phyloP scores from a whole-genome alignment of 2,329 filamentous ascomycete species.

The Colletotrichum destructivum region DNA sequence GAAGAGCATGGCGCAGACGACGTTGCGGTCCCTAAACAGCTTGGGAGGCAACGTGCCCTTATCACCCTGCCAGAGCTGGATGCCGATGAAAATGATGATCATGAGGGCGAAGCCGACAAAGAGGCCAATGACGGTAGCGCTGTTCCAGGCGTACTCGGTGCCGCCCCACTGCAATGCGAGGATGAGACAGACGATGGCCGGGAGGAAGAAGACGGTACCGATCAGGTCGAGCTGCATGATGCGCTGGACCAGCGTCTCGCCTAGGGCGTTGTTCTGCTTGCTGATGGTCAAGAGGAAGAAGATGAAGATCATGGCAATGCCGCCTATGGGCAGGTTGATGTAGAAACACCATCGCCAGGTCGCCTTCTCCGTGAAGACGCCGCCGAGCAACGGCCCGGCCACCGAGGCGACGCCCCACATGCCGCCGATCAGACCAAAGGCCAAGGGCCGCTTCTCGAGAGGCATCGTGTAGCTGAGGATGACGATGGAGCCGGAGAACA shows the following conservation, averaged over 20 bases:
- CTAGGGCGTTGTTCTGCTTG: constrained; percentile 50
- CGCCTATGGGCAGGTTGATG: constrained; percentile 62
- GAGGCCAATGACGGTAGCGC: constrained; percentile 64
- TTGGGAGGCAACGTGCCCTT: constrained; percentile 65
- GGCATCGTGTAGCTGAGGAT: constrained; percentile 65
- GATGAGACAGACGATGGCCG: constrained; percentile 66
- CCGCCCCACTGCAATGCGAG: constrained; percentile 73
- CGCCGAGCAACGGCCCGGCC: constrained; percentile 65
- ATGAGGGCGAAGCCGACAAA: constrained; percentile 65
- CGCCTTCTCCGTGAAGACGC: constrained; percentile 63
- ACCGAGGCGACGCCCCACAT: constrained; percentile 71
- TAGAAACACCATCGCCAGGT: constrained; percentile 70
- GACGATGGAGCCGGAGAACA: constrained; percentile 66
- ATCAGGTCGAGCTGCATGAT: constrained; percentile 68
- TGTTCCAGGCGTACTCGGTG: constrained; percentile 65
- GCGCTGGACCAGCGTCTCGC: constrained; percentile 53
- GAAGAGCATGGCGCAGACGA: constrained; percentile 58
- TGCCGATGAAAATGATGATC: constrained; percentile 61
- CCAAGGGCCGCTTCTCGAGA: constrained; percentile 67
- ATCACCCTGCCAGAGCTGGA: constrained; percentile 63
- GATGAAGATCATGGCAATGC: constrained; percentile 62
- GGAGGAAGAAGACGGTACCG: constrained; percentile 66
- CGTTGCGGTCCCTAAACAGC: constrained; percentile 62
- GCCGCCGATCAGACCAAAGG: constrained; percentile 68
- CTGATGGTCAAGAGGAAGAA: constrained; percentile 60